Evolutionary conservation across 2,329 filamentous ascomycete genomes (phyloP), one percentile per base, ranked within the genome.

Genomic region (Dryadomyces quercus-mongolicae): DNA sequence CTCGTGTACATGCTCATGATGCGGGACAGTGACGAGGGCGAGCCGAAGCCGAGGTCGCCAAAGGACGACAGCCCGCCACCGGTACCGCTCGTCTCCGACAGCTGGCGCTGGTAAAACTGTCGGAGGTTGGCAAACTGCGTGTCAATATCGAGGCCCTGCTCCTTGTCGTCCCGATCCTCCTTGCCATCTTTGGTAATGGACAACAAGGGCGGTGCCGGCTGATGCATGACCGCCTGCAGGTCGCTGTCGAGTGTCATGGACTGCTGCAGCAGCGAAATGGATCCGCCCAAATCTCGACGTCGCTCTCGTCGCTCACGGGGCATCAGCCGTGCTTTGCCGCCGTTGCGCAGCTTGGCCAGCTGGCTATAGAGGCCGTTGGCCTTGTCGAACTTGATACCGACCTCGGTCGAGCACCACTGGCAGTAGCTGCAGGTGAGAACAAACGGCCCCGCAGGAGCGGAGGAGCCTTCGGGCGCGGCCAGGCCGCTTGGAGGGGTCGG

Each of bases 1-100:
- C 52, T 53, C 12, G 87, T 88, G 69, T 96, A 96, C 25, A 96
- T 74, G 58, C 82, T 91, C 88, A 96, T 94, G 63, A 97, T 93
- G 36, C 92, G 83, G 25, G 87, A 85, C 53, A 96, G 72, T 10
- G 89, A 87, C 5, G 82, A 86, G 0, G 92, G 91, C 0, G 91
- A 95, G 21, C 78, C 78, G 53, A 86, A 80, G 2, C 84, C 83
- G 31, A 82, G 68, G 49, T 76, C 74, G 22, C 67, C 67, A 3
- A 75, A 61, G 10, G 68, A 64, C 0, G 72, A 64, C n/a, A 77
- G 60, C 1, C 78, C 76, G 5, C 69, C 68, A 0, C 77, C 67
- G 13, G 76, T 75, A 2, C 55, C 58, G 12, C 44, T 77, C 77
- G 78, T 72, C 51, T 86, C 81, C 9, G 81, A 77, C 16, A 94